Base-by-base conservation (phyloP, 2,329 filamentous ascomycete genomes). In the Setomelanomma holmii region DNA sequence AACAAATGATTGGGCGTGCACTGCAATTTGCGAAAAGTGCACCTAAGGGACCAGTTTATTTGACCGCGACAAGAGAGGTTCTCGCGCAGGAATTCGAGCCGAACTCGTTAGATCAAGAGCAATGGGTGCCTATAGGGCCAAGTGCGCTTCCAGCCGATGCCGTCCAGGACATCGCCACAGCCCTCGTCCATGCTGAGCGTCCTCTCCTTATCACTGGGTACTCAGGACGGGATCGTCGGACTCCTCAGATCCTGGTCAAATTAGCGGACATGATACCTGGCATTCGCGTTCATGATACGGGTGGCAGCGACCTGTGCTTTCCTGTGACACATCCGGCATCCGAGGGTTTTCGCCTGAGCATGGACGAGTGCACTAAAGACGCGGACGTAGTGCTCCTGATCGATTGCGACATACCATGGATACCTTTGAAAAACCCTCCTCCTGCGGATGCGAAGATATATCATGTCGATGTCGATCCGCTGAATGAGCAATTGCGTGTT, bases 401-500 rank as follows among this genome's bases (percentile, higher is more conserved):
- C 5, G 64, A 67, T 16, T 63, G 52, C 40, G 62, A 67, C 45
- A 57, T 67, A 4, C 62, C 61, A 7, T 67, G 60, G 60, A 67
- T 63, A 11, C 56, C 58, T 5, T 55, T 54, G 14, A 40, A 27
- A 14, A 86, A 84, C 72, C 79, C 79, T 58, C 86, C 86, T 0
- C 72, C 72, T 1, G 71, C 76, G 2, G 78, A 80, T 14, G 82
- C 82, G 17, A 79, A 78, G 55, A 76, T 89, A 49, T 87, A 84
- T 74, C 86, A 89, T 63, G 80, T 89, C 38, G 86, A 89, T 60
- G 79, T 86, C 41, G 86, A 89, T 59, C 85, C 86, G 1, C 74
- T 88, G 20, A 89, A 89, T 76, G 85, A 88, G 71, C 82, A 87
- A 71, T 91, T 91, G 80, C 88, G 88, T 0, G 78, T 91, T 16